Evolutionary conservation across 2,329 filamentous ascomycete genomes (phyloP), one percentile per base, ranked within the genome.

Genomic region (Colletotrichum cuscutae): DNA sequence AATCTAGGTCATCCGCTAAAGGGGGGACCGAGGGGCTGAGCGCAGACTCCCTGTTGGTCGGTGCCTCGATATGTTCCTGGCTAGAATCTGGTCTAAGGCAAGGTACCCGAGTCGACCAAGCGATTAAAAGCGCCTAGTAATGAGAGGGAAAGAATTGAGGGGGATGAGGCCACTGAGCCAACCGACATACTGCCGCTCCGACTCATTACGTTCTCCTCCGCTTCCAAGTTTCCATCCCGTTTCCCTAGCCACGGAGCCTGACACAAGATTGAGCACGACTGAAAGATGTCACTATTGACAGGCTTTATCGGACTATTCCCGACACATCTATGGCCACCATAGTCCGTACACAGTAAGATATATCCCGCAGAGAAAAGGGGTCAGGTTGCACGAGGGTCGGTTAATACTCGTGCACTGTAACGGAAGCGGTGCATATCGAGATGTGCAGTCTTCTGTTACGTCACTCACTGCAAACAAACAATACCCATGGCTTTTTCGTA

Each of bases 71-170:
- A 30, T n/a, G 42, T 32, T 70, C 59, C 53, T 49, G 42, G 42
- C 42, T 49, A 49, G n/a, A 49, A 49, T 49, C 70, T 65, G 65
- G 46, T 26, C 70, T 60, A 69, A n/a, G 46, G 66, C 60, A 70
- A 70, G 70, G 70, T 61, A 65, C 70, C 66, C 60, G 66, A 65
- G 52, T 57, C 53, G 54, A 54, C 68, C 35, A 42, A 60, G 32
- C 15, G 35, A n/a, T 49, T 66, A 37, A 71, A 46, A 58, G 58
- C 24, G 59, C 59, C 52, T 69, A 19, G 54, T 72, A n/a, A 11
- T 37, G 13, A 24, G n/a, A 42, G 8, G 26, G 22, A 19, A 58
- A 13, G 24, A n/a, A 58, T n/a, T 35, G 28, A 58, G 24, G 28
- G 53, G 42, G 53, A 56, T 15, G 59, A 60, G 26, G 32, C 32